These are phyloP conservation scores for Rhizomucor miehei DNA, from an alignment of 371 early-diverging fungal genomes.

Conservation along the genomic window DNA sequence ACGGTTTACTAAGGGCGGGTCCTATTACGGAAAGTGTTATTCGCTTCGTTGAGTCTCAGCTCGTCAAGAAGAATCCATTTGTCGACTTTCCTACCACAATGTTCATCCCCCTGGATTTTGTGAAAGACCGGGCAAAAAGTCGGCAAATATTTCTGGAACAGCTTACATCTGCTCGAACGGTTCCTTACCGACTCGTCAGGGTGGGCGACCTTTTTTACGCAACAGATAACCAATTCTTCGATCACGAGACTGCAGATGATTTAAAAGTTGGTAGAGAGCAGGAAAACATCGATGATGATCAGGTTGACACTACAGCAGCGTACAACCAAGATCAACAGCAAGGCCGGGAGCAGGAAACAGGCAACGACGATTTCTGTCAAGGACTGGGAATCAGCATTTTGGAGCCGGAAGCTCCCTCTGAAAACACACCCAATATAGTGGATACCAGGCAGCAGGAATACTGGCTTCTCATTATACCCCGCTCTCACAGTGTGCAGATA, in stretches of 20 bases:
- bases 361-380: constrained; percentile 40
- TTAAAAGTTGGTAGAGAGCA: constrained; percentile 11
- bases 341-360: constrained; percentile 1
- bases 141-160: constrained; percentile 60
- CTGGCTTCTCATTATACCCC: constrained; percentile 69
- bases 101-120: constrained; percentile 61
- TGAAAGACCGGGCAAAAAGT: constrained; percentile 46
- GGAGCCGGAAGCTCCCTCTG: constrained; percentile 13
- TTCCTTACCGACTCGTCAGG: constrained; percentile 51
- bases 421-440: neutral
- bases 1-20: constrained; percentile 59
- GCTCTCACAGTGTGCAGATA: constrained; percentile 53
- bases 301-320: neutral
- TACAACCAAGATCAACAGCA: neutral
- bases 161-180: constrained; percentile 44
- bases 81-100: constrained; percentile 65
- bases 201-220: constrained; percentile 64
- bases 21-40: constrained; percentile 56
- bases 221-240: constrained; percentile 30
- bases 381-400: constrained; percentile 48
- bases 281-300: neutral
- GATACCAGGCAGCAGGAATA: constrained; percentile 37
- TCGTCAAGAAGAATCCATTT: constrained; percentile 64
- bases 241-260: constrained; percentile 6
- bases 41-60: constrained; percentile 57